Base-by-base conservation (phyloP, 2,329 filamentous ascomycete genomes). In the Colletotrichum trifolii region DNA sequence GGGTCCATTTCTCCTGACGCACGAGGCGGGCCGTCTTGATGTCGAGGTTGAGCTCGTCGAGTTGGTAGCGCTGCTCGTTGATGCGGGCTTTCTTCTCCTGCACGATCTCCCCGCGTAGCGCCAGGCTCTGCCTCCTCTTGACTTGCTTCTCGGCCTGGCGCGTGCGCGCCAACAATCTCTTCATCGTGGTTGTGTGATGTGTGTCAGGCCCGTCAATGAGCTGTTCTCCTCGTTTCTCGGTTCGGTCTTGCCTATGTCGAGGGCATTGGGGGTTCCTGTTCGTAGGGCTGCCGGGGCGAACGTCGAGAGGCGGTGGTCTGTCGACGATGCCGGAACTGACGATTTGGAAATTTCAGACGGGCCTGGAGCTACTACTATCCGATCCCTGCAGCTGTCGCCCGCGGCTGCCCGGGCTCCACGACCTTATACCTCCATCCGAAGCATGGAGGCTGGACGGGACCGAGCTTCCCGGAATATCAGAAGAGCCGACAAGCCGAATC, bases 1-100 rank as follows among this genome's bases (percentile, higher is more conserved):
- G 78, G 68, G 90, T 82, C 88, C 91, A 97, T 76, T 95, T 90
- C 75, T 97, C 91, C 66, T 84, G 85, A 57, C 91, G 86, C 54
- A 85, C 82, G 69, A 81, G 74, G 39, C 80, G 78, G 49, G 83
- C 81, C 25, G 70, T 67, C 17, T 66, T 43, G 39, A 72, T 38
- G 49, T 70, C 39, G 9, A 59, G 50, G 36, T 73, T 72, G 60
- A 76, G 70, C 45, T 79, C 74, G 54, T 75, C 73, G 12, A 82
- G 66, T 67, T 78, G 76, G 49, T 74, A 56, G 38, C 73, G 69
- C 58, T 79, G 71, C 67, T 81, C 76, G 36, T 67, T 65, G 54
- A 58, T 50, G 66, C 75, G 73, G 60, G 73, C 74, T 60, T 72
- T 73, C 40, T 74, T 70, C 52, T 73, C 69, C 64, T 71, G 64